Percentiles rank a stretch among this genome's conserved stretches.
Conservation (phyloP, 2,329 filamentous ascomycete species). For the Colletotrichum sp. region DNA sequence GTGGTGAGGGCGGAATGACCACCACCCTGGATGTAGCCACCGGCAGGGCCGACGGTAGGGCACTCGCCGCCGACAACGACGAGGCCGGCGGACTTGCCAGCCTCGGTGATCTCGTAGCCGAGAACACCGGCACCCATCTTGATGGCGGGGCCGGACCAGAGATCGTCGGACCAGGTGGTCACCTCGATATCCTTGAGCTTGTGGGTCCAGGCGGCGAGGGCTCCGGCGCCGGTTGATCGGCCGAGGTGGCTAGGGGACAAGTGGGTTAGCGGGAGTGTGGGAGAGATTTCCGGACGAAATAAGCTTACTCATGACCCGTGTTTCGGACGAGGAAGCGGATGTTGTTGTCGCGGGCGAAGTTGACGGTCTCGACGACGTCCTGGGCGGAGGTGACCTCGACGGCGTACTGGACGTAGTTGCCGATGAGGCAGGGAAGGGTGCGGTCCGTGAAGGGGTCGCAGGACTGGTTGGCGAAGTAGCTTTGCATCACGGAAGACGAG, state of each 20-base stretch:
- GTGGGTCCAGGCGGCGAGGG: constrained; percentile 44
- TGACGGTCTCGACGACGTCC: constrained; percentile 36
- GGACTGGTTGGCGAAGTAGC: constrained; percentile 40
- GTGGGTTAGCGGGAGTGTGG: neutral
- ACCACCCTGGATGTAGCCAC: constrained; percentile 66
- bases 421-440: constrained; percentile 43
- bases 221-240: constrained; percentile 42
- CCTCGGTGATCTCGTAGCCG: constrained; percentile 44
- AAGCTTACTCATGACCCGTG: constrained; percentile 34
- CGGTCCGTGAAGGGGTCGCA: constrained; percentile 44
- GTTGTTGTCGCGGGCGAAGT: constrained; percentile 42
- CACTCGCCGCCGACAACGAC: constrained; percentile 54
- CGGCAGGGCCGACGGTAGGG: constrained; percentile 60
- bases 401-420: constrained; percentile 46
- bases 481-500: constrained; percentile 45
- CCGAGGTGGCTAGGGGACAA: constrained; percentile 37
- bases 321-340: constrained; percentile 40
- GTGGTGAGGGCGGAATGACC: constrained; percentile 61
- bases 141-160: constrained; percentile 56
- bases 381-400: constrained; percentile 34
- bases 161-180: constrained; percentile 38
- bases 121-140: constrained; percentile 59
- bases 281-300: constrained; percentile 10
- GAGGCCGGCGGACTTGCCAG: constrained; percentile 1
- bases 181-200: constrained; percentile 45